phyloP scores from a whole-genome alignment of 2,329 filamentous ascomycete genomes.

The Xylariaceae sp. region DNA sequence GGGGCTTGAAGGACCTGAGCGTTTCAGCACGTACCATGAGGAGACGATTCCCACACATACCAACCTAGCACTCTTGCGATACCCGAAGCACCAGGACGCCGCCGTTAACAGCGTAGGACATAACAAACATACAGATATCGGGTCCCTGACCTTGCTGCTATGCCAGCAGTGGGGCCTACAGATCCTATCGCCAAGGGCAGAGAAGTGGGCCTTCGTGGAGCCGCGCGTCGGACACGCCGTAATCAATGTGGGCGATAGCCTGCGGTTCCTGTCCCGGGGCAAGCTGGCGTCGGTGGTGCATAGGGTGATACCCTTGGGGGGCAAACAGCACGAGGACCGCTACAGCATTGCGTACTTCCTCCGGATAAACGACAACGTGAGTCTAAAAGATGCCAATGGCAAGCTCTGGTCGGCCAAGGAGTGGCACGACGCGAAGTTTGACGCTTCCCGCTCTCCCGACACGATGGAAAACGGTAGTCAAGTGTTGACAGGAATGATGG shows the following conservation, averaged over 20 bases:
- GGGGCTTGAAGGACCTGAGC: too few species aligned
- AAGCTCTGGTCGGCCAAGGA: too few species aligned
- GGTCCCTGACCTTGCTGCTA: conserved; percentile 59
- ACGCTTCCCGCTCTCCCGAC: too few species aligned
- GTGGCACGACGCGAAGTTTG: too few species aligned
- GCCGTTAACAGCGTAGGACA: conserved; percentile 42
- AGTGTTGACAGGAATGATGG: too few species aligned
- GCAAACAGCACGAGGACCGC: background rate
- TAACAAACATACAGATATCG: conserved; percentile 62
- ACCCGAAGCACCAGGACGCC: too few species aligned
- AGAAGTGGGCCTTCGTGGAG: background rate
- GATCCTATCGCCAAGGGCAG: conserved; percentile 37
- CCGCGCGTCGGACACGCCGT: conserved; percentile 4
- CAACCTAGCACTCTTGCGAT: too few species aligned
- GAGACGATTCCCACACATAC: too few species aligned
- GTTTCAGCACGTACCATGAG: too few species aligned
- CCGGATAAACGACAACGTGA: background rate
- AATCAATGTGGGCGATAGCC: conserved; percentile 13
- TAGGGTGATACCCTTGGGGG: background rate
- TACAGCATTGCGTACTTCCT: conserved; percentile 9
- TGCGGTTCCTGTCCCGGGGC: conserved; percentile 1
- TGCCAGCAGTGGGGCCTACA: conserved; percentile 61
- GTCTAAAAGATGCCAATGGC: too few species aligned
- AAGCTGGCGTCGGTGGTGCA: background rate
- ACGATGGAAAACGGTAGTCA: too few species aligned